Evolutionary conservation across 2,329 filamentous ascomycete genomes (phyloP), one percentile per base, ranked within the genome.

Genomic region (Sporothrix brasiliensis): DNA sequence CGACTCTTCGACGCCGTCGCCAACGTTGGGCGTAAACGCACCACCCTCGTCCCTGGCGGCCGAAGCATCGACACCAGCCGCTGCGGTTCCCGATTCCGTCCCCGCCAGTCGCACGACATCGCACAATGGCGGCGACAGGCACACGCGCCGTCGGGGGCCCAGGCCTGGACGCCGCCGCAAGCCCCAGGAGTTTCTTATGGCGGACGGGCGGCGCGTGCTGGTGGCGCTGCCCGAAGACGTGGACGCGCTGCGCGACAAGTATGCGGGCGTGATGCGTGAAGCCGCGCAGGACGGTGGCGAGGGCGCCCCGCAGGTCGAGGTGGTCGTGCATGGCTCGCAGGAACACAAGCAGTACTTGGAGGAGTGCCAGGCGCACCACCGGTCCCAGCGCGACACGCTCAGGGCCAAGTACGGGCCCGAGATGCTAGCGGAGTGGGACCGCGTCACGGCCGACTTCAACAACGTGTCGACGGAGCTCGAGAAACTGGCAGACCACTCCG

Each of bases 181-280:
- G 44, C 78, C 86, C 0, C 81, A 83, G 27, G 84, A 88, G 71
- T 86, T 89, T 71, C 75, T 84, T 3, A 82, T 85, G 61, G 87
- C 87, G 0, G 80, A 85, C 75, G 88, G 88, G 34, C 82, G 82
- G 69, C 83, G 83, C 73, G 81, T 89, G 5, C 83, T 89, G 69
- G 84, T 89, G 67, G 85, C 85, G 7, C 78, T 83, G 1, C 87
- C 87, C 1, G 84, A 87, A 74, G 86, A 89, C 73, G 81, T 83
- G 4, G 80, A 81, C n/a, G 75, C 76, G 1, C 76, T 89, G 39
- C 80, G 82, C 5, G 79, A 79, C 58, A 81, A 82, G 47, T 80
- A 88, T 53, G 75, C 76, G 4, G 74, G 34, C 13, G 65, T 70
- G 61, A 74, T 78, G 30, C 49, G 65, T 21, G 73, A 76, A 76